phyloP scores from a whole-genome alignment of 495 filamentous ascomycete species.

The Daldinia childiae region DNA sequence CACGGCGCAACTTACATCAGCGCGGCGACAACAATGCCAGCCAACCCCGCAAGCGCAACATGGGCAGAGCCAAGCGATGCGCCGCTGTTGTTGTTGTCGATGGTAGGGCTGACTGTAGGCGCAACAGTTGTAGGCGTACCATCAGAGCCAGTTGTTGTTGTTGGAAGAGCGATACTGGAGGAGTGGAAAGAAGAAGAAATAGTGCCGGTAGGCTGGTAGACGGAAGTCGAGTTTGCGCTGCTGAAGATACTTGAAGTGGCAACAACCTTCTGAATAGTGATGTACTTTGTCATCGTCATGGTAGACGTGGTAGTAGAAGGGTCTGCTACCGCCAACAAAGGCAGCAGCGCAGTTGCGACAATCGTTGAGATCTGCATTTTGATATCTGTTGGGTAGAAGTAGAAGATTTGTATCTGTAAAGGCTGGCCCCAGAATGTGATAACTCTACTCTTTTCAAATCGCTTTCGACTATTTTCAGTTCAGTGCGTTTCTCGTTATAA shows the following conservation, averaged over 20 bases:
- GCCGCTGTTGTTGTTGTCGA: conserved; percentile 48
- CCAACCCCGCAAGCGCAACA: conserved; percentile 54
- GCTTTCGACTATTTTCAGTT: conserved; percentile 22
- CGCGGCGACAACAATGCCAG: conserved; percentile 56
- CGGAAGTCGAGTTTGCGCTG: conserved; percentile 39
- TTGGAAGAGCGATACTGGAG: conserved; percentile 37
- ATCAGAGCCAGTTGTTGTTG: conserved; percentile 37
- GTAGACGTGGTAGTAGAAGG: conserved; percentile 60
- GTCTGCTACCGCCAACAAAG: conserved; percentile 53
- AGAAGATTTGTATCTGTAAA: conserved; percentile 12
- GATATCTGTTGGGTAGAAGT: conserved; percentile 21
- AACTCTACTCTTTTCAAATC: conserved; percentile 23
- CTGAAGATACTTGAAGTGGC: conserved; percentile 43
- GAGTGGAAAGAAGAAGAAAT: conserved; percentile 12
- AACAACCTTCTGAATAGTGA: conserved; percentile 56
- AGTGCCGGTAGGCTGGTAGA: conserved; percentile 37
- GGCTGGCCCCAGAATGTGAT: background rate
- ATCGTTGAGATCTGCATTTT: conserved; percentile 52
- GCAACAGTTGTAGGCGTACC: conserved; percentile 42
- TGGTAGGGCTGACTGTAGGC: conserved; percentile 42
- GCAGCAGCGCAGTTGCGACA: conserved; percentile 54
- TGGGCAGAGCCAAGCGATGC: conserved; percentile 50
- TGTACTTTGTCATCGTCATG: conserved; percentile 61
- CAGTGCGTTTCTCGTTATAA: conserved; percentile 30
- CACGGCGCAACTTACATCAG: conserved; percentile 50